Base-by-base conservation (phyloP, 495 filamentous ascomycete species). In the Baudoinia panamericana region DNA sequence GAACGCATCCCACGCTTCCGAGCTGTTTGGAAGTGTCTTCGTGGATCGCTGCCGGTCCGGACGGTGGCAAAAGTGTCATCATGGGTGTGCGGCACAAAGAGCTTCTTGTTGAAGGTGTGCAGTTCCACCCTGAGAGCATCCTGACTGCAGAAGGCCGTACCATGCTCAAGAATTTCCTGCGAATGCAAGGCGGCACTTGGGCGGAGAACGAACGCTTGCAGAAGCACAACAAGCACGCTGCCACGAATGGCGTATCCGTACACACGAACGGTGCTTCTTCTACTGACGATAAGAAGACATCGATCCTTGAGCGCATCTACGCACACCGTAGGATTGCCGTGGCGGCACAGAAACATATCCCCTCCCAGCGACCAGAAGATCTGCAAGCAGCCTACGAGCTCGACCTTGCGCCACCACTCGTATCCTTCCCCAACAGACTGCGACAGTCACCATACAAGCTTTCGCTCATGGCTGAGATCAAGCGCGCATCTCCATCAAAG, bases 71-170 rank as follows among this genome's bases (percentile, higher is more conserved):
- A 46, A 75, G 76, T 9, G 75, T 96, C 31, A 99, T 99, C 47
- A 96, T 96, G 90, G 90, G 90, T 15, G 78, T 96, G 9, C 72
- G 90, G 16, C 90, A 99, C 64, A 94, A 92, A 62, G 71, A 88
- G 55, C 76, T 81, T 53, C 67, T 82, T 0, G 69, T 97, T 3
- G 90, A 97, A 56, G 90, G 88, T 22, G 86, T 96, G 13, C 90
- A 97, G 56, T 97, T 95, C 58, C 90, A 97, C 55, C 90, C 90
- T 0, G 90, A 97, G 60, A 95, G 88, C 56, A 97, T 97, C 38
- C 62, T 97, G 21, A 95, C 90, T 0, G 82, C 76, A 41, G 76
- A 90, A 44, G 90, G 90, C 9, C 80, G 83, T 21, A 55, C 69
- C 7, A 95, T 97, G 84, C 71, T 96, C 52, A 77, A 73, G 51